Base-by-base conservation (phyloP, 2,329 filamentous ascomycete genomes). In the Chrysosporium queenslandicum region DNA sequence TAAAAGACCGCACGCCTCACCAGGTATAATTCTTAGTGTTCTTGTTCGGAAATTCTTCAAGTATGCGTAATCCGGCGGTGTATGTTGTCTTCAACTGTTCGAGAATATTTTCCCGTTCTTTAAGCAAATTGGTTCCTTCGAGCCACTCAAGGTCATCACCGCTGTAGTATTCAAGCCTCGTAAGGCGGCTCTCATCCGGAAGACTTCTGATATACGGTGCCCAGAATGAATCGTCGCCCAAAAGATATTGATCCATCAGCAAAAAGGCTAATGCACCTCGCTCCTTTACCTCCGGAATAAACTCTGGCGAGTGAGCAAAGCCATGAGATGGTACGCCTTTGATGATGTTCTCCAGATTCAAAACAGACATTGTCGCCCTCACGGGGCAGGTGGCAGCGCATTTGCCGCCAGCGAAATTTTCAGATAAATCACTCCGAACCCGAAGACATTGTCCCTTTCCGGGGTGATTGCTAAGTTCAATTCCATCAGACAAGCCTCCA, bases 181-280 rank as follows among this genome's bases (percentile, higher is more conserved):
- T 72, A 71, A 85, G 76, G 1, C 80, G 68, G 8, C 75, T 73
- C 0, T 82, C 82, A 54, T 80, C 78, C 1, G 85, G 84, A 0
- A 89, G 72, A 0, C 78, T 77, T 8, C 69, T 68, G 57, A 88
- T 78, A 66, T 89, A 89, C 1, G 81, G 76, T 63, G 71, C 74
- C 85, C 85, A 89, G 58, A 78, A 80, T 0, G 84, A 85, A 1
- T 73, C 61, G 1, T 66, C 52, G 1, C 77, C 78, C 1, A 75
- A 66, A 29, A 87, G 71, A 61, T 80, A 82, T 63, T 89, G 80
- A 55, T 82, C 79, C 62, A 86, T 74, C 4, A 89, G 73, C 57
- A 86, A 83, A 66, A 87, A 84, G 3, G 82, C 77, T 7, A 80
- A 77, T 46, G 82, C 68, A 53, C 85, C 78, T 58, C 85, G 77